A percentile compares a stretch with the other conserved stretches of the same genome.
Evolutionary conservation across 2,329 filamentous ascomycete species (phyloP).

Genomic region (Apiospora saccharicola): DNA sequence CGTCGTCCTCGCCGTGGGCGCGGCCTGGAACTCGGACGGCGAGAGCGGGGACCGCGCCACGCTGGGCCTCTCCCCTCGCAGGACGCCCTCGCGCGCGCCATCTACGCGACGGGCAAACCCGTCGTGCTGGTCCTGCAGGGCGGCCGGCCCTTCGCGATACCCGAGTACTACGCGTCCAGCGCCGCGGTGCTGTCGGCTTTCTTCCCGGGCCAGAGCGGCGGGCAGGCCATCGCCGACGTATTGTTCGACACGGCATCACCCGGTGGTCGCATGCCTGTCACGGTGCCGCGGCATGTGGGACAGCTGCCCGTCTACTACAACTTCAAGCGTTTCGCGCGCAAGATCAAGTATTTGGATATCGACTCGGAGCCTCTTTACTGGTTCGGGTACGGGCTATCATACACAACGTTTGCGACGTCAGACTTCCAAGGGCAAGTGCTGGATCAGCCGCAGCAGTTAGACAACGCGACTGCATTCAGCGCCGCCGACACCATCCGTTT

Average conservation of each 20-base stretch:
- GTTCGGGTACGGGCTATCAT: slow-evolving; percentile 47
- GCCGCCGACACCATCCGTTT: slow-evolving; percentile 45
- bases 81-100: slow-evolving; percentile 45
- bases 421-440: slow-evolving; percentile 33
- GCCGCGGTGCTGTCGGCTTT: slow-evolving; percentile 49
- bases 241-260: slow-evolving; percentile 44
- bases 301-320: slow-evolving; percentile 47
- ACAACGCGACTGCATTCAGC: slow-evolving; percentile 28
- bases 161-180: slow-evolving; percentile 48
- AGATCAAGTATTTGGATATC: slow-evolving; percentile 41
- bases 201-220: slow-evolving; percentile 45
- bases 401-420: slow-evolving; percentile 41
- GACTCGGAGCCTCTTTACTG: slow-evolving; percentile 42
- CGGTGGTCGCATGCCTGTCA: slow-evolving; percentile 44
- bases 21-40: slow-evolving; percentile 54
- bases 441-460: background rate
- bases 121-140: slow-evolving; percentile 51
- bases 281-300: slow-evolving; percentile 44
- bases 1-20: slow-evolving; percentile 49
- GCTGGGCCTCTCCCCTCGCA: slow-evolving; percentile 47
- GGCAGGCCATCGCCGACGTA: slow-evolving; percentile 46
- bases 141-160: slow-evolving; percentile 50
- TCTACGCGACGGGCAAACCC: slow-evolving; percentile 49
- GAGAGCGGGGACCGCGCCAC: slow-evolving; percentile 51
- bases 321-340: slow-evolving; percentile 41